These are phyloP conservation scores for Aspergillus asperescens DNA, from an alignment of 495 filamentous ascomycete species.

Conservation along the genomic window DNA sequence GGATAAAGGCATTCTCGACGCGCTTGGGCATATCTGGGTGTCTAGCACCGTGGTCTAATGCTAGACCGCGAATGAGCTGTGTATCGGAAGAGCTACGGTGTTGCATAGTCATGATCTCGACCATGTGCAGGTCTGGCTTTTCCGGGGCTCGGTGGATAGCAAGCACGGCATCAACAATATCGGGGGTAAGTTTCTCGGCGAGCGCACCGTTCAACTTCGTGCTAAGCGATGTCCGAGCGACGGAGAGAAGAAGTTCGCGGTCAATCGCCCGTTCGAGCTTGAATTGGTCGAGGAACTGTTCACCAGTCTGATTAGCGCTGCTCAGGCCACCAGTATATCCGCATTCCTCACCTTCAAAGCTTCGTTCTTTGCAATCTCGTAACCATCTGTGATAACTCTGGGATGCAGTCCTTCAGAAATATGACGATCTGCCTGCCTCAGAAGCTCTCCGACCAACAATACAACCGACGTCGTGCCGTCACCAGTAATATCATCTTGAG, in stretches of 20 bases:
- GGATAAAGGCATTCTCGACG: slow-evolving; percentile 90
- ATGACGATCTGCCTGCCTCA: slow-evolving; percentile 95
- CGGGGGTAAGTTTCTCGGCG: slow-evolving; percentile 84
- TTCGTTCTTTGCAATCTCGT: slow-evolving; percentile 93
- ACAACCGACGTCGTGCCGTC: slow-evolving; percentile 98
- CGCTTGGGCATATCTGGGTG: slow-evolving; percentile 98
- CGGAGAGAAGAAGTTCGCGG: slow-evolving; percentile 86
- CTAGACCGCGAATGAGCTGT: slow-evolving; percentile 87
- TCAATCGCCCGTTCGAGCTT: slow-evolving; percentile 84
- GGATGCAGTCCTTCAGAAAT: slow-evolving; percentile 94
- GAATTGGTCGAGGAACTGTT: slow-evolving; percentile 88
- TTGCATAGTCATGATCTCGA: slow-evolving; percentile 99
- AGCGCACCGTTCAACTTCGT: slow-evolving; percentile 88
- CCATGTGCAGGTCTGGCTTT: slow-evolving; percentile 97
- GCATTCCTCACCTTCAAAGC: slow-evolving; percentile 62
- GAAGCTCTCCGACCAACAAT: slow-evolving; percentile 86
- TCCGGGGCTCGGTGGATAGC: slow-evolving; percentile 83
- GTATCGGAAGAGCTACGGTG: slow-evolving; percentile 95
- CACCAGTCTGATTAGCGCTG: slow-evolving; percentile 9
- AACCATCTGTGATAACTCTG: slow-evolving; percentile 94
- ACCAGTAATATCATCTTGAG: slow-evolving; percentile 96
- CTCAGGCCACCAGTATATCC: background rate
- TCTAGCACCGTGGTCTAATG: slow-evolving; percentile 89
- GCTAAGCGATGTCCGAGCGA: slow-evolving; percentile 88
- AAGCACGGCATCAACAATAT: slow-evolving; percentile 92